Conservation (phyloP, 345 rosid genomes). For the Lepidium aucheri region DNA sequence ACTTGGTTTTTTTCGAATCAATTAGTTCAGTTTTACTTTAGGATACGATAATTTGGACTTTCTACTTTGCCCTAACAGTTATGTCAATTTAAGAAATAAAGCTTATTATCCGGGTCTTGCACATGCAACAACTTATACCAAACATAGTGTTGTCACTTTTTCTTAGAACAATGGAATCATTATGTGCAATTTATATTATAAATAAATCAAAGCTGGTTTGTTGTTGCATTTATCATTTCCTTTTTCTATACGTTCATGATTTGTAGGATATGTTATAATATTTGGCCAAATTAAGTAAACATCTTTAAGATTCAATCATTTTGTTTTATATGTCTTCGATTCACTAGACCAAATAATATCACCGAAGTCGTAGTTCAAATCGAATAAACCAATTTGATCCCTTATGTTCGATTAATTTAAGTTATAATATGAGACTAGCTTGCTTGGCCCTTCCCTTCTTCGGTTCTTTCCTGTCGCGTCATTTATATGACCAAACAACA, state of each 20-base stretch:
- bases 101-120: slow-evolving; percentile 12
- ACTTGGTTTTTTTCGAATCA: slow-evolving; percentile 8
- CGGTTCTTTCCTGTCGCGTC: too few relatives aligned
- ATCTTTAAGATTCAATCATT: slow-evolving; percentile 19
- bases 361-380: slow-evolving; percentile 3
- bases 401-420: slow-evolving; percentile 5
- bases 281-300: slow-evolving; percentile 10
- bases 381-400: slow-evolving; percentile 14
- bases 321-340: slow-evolving; percentile 5
- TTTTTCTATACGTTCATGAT: background rate
- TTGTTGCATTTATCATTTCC: background rate
- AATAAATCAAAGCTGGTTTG: background rate
- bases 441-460: too few relatives aligned
- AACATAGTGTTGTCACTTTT: slow-evolving; percentile 22
- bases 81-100: background rate
- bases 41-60: slow-evolving; percentile 12
- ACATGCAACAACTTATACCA: slow-evolving; percentile 22
- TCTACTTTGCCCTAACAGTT: background rate
- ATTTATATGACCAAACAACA: too few relatives aligned
- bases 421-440: too few relatives aligned
- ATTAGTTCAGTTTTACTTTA: slow-evolving; percentile 14
- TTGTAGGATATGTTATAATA: slow-evolving; percentile 10
- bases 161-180: slow-evolving; percentile 10
- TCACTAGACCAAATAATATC: slow-evolving; percentile 14
- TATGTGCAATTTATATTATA: slow-evolving; percentile 4